Percentiles rank a stretch among this genome's conserved stretches.
Conservation (phyloP, 768 basidiomycete species). For the Auriscalpium microsporum region DNA sequence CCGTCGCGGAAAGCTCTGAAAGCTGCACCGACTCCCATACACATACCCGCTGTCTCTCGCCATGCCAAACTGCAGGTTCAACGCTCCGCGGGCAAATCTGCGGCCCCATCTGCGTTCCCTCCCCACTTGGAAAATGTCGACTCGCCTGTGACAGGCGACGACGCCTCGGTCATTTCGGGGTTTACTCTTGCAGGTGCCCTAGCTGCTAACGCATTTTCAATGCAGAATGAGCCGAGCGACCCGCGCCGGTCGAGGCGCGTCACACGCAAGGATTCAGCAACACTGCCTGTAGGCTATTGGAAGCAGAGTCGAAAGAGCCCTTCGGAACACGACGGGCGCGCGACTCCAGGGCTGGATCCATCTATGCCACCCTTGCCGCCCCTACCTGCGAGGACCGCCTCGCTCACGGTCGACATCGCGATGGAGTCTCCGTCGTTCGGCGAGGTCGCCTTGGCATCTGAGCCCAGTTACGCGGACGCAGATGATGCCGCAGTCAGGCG, state of each 20-base stretch:
- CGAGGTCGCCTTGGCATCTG: no score
- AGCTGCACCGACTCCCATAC: slow-evolving; percentile 8
- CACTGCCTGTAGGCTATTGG: slow-evolving; percentile 3
- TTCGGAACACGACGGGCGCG: neutral
- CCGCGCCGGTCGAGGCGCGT: slow-evolving; percentile 5
- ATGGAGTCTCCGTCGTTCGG: no score
- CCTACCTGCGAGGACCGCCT: neutral
- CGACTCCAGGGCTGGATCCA: no score
- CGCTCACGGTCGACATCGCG: neutral
- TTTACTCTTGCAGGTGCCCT: slow-evolving; percentile 11
- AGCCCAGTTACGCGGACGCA: neutral
- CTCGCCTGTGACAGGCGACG: slow-evolving; percentile 7
- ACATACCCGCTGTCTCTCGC: slow-evolving; percentile 2
- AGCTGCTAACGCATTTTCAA: slow-evolving; percentile 1
- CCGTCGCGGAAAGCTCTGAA: neutral
- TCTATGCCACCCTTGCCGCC: slow-evolving; percentile 1
- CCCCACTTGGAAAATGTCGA: neutral
- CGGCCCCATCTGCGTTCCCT: neutral
- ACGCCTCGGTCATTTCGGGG: slow-evolving; percentile 6
- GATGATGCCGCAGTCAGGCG: neutral
- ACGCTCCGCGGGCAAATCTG: slow-evolving; percentile 1
- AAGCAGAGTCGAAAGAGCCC: neutral
- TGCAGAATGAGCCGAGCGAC: slow-evolving; percentile 3
- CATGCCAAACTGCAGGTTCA: slow-evolving; percentile 4
- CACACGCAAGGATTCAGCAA: slow-evolving; percentile 13